Evolutionary conservation across 1,139 yeast genomes (phyloP).

Genomic region (Pichia sp.): DNA sequence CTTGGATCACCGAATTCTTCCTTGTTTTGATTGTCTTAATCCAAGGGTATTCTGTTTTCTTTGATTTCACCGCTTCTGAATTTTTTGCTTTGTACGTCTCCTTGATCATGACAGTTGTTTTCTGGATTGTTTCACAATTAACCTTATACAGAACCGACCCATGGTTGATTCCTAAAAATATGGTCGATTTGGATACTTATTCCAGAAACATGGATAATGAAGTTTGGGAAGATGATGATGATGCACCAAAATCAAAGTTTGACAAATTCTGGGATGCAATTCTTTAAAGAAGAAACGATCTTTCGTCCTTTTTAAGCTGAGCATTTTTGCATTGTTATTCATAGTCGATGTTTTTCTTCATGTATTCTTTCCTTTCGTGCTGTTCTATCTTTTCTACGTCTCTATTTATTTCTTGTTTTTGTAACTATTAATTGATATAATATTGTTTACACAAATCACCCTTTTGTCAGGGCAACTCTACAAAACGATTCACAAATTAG

Average conservation of each 20-base stretch:
- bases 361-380: too few species aligned
- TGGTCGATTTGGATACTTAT: slow-evolving; percentile 30
- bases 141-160: slow-evolving; percentile 30
- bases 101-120: slow-evolving; percentile 43
- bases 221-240: slow-evolving; percentile 16
- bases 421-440: too few species aligned
- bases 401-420: too few species aligned
- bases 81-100: slow-evolving; percentile 67
- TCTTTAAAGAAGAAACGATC: slow-evolving; percentile 29
- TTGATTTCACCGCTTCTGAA: slow-evolving; percentile 40
- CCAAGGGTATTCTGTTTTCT: slow-evolving; percentile 65
- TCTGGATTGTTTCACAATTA: slow-evolving; percentile 40
- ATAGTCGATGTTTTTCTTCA: too few species aligned
- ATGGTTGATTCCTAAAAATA: slow-evolving; percentile 34
- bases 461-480: neutral
- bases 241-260: slow-evolving; percentile 13
- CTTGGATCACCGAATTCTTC: slow-evolving; percentile 46
- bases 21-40: slow-evolving; percentile 50
- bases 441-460: neutral
- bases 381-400: too few species aligned
- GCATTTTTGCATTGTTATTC: too few species aligned
- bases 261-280: slow-evolving; percentile 27
- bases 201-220: slow-evolving; percentile 16
- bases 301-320: neutral
- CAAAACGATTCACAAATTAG: too few species aligned